Conservation (phyloP, 805 yeast genomes). For the Pichia pseudocactophila region DNA sequence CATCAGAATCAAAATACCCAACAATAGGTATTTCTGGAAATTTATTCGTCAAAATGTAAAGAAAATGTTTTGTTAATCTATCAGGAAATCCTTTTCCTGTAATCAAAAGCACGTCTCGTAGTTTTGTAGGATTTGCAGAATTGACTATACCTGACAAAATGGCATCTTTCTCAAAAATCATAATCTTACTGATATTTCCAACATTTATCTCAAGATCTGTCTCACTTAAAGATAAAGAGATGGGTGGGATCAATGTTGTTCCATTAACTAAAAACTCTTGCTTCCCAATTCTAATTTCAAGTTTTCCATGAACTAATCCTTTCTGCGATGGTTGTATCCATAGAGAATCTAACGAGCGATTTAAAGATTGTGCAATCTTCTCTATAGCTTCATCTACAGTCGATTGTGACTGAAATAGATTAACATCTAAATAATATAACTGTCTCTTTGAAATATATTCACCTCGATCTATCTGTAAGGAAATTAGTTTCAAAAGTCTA, state of each 20-base stretch:
- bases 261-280: slow-evolving; percentile 4
- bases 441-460: slow-evolving; percentile 41
- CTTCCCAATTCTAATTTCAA: no score
- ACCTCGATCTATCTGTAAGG: slow-evolving; percentile 8
- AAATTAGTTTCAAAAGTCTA: slow-evolving; percentile 16
- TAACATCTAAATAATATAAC: slow-evolving; percentile 49
- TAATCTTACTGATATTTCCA: slow-evolving; percentile 14
- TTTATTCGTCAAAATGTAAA: slow-evolving; percentile 18
- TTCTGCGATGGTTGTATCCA: slow-evolving; percentile 38
- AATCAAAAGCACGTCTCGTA: slow-evolving; percentile 18
- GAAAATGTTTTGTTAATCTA: slow-evolving; percentile 37
- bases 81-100: slow-evolving; percentile 71
- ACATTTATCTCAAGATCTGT: slow-evolving; percentile 13
- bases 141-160: slow-evolving; percentile 30
- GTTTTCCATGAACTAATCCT: slow-evolving; percentile 40
- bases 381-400: slow-evolving; percentile 33
- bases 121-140: background rate
- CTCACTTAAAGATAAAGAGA: slow-evolving; percentile 19
- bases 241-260: slow-evolving; percentile 32
- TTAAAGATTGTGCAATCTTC: slow-evolving; percentile 22
- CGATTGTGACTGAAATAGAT: slow-evolving; percentile 38
- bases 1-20: slow-evolving; percentile 55
- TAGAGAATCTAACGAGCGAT: slow-evolving; percentile 31
- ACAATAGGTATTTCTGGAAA: slow-evolving; percentile 27
- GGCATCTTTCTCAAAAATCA: slow-evolving; percentile 47